Evolutionary conservation across 768 basidiomycete species (phyloP).

Genomic region (Lactarius vividus): DNA sequence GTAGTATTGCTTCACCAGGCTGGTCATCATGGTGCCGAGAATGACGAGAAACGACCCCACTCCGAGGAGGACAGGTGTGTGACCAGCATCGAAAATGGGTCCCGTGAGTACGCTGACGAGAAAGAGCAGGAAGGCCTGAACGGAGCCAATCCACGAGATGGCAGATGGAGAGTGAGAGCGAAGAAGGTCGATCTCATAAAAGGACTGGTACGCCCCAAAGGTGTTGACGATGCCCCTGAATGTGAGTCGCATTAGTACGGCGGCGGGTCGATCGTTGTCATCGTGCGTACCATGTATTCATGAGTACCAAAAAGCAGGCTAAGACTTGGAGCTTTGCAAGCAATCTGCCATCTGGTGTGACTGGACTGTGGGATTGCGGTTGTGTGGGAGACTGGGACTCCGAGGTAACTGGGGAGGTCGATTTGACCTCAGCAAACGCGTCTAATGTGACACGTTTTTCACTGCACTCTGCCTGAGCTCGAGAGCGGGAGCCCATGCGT

Average conservation of each 20-base stretch:
- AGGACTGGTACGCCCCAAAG: constrained; percentile 27
- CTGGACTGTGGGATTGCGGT: background rate
- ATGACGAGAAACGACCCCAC: constrained; percentile 27
- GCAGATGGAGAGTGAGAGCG: constrained; percentile 21
- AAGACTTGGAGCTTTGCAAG: constrained; percentile 27
- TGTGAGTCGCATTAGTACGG: background rate
- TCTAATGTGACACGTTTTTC: background rate
- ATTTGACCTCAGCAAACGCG: background rate
- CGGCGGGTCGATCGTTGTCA: too few relatives aligned
- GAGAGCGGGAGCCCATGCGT: constrained; percentile 9
- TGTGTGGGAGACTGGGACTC: background rate
- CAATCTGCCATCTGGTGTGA: constrained; percentile 18
- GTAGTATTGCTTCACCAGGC: constrained; percentile 25
- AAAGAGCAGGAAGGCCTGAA: constrained; percentile 27
- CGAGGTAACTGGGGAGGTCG: too few relatives aligned
- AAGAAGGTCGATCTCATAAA: constrained; percentile 22
- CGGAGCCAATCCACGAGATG: constrained; percentile 30
- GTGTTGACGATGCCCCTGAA: constrained; percentile 29
- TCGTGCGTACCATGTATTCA: constrained; percentile 26
- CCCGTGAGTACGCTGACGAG: constrained; percentile 22
- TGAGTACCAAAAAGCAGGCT: constrained; percentile 25
- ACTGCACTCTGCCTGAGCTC: background rate
- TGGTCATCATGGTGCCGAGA: constrained; percentile 27
- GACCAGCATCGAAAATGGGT: constrained; percentile 29
- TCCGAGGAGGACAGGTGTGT: constrained; percentile 25